Evolutionary conservation across 106 monocot genomes (phyloP).

Genomic region (Vanilla planifolia): DNA sequence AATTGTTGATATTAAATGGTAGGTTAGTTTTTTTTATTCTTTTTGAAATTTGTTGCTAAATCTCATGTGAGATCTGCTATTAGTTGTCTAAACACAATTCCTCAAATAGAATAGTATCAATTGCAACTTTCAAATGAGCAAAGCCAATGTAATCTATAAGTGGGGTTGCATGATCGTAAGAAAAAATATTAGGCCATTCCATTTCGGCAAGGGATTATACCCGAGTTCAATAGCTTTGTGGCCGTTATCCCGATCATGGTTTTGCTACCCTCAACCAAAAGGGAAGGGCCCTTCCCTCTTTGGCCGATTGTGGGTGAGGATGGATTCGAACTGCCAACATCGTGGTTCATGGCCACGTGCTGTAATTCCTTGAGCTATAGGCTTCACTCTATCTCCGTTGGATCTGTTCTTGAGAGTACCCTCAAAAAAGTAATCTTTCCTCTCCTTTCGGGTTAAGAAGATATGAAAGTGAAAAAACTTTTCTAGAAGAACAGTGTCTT

Average conservation of each 20-base stretch:
- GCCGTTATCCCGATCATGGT: neutral
- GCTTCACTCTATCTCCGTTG: neutral
- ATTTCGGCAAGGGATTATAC: too few relatives aligned
- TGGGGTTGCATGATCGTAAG: too few relatives aligned
- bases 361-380: constrained; percentile 9
- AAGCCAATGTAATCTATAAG: too few relatives aligned
- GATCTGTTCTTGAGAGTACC: constrained; percentile 2
- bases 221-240: too few relatives aligned
- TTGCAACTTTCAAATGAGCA: too few relatives aligned
- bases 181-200: too few relatives aligned
- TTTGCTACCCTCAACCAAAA: neutral
- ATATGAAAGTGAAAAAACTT: neutral
- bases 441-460: neutral
- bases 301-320: constrained; percentile 7
- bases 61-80: too few relatives aligned
- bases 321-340: constrained; percentile 1
- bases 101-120: too few relatives aligned
- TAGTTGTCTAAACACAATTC: too few relatives aligned
- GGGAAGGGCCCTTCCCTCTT: constrained; percentile 10
- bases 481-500: neutral
- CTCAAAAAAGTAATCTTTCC: neutral
- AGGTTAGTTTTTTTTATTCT: too few relatives aligned
- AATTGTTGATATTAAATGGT: too few relatives aligned
- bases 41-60: too few relatives aligned
- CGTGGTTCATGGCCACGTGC: constrained; percentile 10